phyloP scores from a whole-genome alignment of 1,284 basidiomycete species.

The Trichosporon sp. region DNA sequence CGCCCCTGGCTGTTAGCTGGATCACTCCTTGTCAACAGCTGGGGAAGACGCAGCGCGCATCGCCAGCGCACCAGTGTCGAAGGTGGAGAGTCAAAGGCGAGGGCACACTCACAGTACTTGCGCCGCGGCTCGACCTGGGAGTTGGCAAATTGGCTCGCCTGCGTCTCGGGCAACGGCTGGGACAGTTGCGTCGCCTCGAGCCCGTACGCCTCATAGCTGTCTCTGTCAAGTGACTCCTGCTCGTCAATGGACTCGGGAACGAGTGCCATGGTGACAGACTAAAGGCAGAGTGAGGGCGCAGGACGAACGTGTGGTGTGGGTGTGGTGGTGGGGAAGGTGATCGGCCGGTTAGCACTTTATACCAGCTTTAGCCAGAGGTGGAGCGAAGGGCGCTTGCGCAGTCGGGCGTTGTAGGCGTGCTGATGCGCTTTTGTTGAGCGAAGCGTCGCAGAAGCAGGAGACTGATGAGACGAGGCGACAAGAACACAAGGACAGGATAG shows the following conservation, averaged over 20 bases:
- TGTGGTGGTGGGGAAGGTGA: neutral
- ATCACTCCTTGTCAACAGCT: neutral
- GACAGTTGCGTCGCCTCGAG: constrained; percentile 44
- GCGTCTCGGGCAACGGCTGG: constrained; percentile 30
- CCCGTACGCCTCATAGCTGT: constrained; percentile 22
- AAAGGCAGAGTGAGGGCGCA: neutral
- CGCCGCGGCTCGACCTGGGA: constrained; percentile 42
- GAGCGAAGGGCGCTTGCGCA: neutral
- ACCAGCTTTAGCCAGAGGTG: neutral
- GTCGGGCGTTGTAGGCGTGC: too few relatives aligned
- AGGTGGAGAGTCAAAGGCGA: neutral
- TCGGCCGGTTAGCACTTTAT: neutral
- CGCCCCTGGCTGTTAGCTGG: constrained; percentile 35
- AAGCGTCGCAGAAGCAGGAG: neutral
- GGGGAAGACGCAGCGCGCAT: neutral
- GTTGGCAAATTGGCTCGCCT: constrained; percentile 19
- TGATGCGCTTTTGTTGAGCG: neutral
- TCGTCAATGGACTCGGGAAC: constrained; percentile 29
- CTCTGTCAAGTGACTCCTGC: constrained; percentile 16
- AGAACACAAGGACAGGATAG: neutral
- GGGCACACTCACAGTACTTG: constrained; percentile 42
- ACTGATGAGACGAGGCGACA: neutral
- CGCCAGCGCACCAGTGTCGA: neutral
- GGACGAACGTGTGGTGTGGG: neutral
- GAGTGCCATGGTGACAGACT: constrained; percentile 16